phyloP scores from a whole-genome alignment of 2,329 filamentous ascomycete species.

The Cladophialophora chaetospira region DNA sequence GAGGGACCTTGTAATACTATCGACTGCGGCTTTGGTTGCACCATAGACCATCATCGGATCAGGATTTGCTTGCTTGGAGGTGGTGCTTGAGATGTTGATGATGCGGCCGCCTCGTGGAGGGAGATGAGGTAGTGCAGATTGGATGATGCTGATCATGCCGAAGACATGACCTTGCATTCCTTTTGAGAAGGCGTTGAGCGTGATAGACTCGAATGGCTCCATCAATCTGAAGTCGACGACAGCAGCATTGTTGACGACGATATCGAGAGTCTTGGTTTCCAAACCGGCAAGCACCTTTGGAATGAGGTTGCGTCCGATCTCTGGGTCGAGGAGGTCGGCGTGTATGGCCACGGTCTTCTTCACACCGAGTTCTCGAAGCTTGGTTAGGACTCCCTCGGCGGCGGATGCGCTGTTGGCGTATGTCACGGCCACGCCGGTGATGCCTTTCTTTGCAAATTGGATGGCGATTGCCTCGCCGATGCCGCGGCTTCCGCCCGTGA shows the following conservation, averaged over 20 bases:
- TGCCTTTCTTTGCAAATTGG: conserved; percentile 12
- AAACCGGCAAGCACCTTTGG: conserved; percentile 11
- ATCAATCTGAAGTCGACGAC: conserved; percentile 1
- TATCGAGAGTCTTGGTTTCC: conserved; percentile 14
- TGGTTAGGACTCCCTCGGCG: conserved; percentile 2
- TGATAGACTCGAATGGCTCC: conserved; percentile 4
- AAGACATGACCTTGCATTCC: conserved; percentile 12
- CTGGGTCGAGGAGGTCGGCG: conserved; percentile 12
- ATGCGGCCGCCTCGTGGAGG: conserved; percentile 16
- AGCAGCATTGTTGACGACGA: conserved; percentile 19
- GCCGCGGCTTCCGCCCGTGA: conserved; percentile 18
- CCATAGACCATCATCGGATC: conserved; percentile 24
- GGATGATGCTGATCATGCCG: conserved; percentile 10
- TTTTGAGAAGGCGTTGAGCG: conserved; percentile 1
- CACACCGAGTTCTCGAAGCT: neutral
- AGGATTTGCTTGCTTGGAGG: conserved; percentile 6
- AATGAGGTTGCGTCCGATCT: conserved; percentile 12
- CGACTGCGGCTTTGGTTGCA: conserved; percentile 39
- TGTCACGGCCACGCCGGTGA: conserved; percentile 11
- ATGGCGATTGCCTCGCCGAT: conserved; percentile 26
- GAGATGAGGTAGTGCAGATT: conserved; percentile 11
- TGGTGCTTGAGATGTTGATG: conserved; percentile 20
- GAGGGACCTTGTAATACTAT: conserved; percentile 26
- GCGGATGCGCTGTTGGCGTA: conserved; percentile 10
- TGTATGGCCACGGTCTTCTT: conserved; percentile 12